Evolutionary conservation across 2,329 filamentous ascomycete species (phyloP).

Genomic region (Paraphoma chrysanthemicola): DNA sequence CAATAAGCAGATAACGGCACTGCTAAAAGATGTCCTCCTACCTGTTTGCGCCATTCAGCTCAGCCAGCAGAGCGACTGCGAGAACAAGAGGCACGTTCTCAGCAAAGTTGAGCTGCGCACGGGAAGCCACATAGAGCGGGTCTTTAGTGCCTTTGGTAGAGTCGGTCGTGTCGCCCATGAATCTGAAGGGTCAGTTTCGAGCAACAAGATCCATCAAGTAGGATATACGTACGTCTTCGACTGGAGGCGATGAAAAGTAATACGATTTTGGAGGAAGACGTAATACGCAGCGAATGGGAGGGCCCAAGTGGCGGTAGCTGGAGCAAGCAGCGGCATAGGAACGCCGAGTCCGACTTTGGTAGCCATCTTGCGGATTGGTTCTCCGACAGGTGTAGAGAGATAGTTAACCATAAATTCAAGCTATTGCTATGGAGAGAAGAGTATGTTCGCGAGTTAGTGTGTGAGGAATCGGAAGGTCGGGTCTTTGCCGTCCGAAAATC

Average conservation of each 20-base stretch:
- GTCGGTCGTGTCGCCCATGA: slow-evolving; percentile 34
- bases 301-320: slow-evolving; percentile 49
- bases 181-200: slow-evolving; percentile 13
- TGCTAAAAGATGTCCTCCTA: slow-evolving; percentile 6
- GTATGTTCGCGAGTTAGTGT: not conserved
- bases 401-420: slow-evolving; percentile 18
- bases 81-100: slow-evolving; percentile 54
- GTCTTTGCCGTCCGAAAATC: not conserved
- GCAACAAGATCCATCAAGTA: not conserved
- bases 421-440: not conserved
- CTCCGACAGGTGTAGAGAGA: slow-evolving; percentile 14
- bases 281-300: slow-evolving; percentile 53
- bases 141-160: slow-evolving; percentile 20
- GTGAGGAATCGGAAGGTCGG: not conserved
- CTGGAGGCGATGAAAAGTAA: slow-evolving; percentile 44
- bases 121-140: slow-evolving; percentile 45
- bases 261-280: slow-evolving; percentile 49
- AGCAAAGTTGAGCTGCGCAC: slow-evolving; percentile 52
- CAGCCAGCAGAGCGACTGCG: slow-evolving; percentile 48
- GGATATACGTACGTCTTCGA: slow-evolving; percentile 35
- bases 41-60: slow-evolving; percentile 54
- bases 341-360: slow-evolving; percentile 43
- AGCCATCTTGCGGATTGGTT: slow-evolving; percentile 23
- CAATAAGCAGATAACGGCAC: not conserved
- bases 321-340: slow-evolving; percentile 39